These are phyloP conservation scores for Lentinula lateritia DNA, from an alignment of 768 basidiomycete genomes.

Conservation along the genomic window DNA sequence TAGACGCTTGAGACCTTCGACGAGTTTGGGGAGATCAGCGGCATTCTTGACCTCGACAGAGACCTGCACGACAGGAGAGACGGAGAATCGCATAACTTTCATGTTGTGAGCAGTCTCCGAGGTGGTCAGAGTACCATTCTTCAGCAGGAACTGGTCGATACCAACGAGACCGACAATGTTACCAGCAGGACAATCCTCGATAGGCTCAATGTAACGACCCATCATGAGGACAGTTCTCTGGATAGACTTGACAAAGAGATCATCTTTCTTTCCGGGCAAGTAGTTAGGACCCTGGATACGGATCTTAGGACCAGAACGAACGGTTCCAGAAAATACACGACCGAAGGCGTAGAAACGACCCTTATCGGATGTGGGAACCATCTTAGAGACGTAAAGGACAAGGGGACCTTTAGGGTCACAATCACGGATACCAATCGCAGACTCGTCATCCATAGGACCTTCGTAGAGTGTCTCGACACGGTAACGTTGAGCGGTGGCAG, in stretches of 20 bases:
- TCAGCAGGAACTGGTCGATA: slow-evolving; percentile 99
- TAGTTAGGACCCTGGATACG: slow-evolving; percentile 99
- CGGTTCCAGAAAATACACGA: slow-evolving; percentile 99
- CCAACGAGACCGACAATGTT: slow-evolving; percentile 99
- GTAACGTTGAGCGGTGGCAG: slow-evolving; percentile 94
- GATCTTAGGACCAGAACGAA: slow-evolving; percentile 95
- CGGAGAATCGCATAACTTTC: slow-evolving; percentile 99
- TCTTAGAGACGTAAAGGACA: slow-evolving; percentile 98
- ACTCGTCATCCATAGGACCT: slow-evolving; percentile 99
- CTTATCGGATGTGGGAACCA: slow-evolving; percentile 99
- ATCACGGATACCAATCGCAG: slow-evolving; percentile 96
- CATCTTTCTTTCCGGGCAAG: slow-evolving; percentile 96
- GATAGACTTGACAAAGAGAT: slow-evolving; percentile 95
- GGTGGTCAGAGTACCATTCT: slow-evolving; percentile 96
- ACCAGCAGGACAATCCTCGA: slow-evolving; percentile 98
- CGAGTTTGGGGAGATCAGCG: slow-evolving; percentile 96
- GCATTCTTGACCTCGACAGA: slow-evolving; percentile 99
- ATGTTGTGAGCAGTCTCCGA: slow-evolving; percentile 99
- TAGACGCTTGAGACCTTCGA: slow-evolving; percentile 99
- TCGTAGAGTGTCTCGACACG: slow-evolving; percentile 99
- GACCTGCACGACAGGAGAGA: slow-evolving; percentile 98
- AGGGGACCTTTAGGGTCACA: slow-evolving; percentile 96
- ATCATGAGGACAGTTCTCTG: slow-evolving; percentile 99
- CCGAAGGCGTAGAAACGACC: slow-evolving; percentile 99
- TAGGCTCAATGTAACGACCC: slow-evolving; percentile 97